Evolutionary conservation across 495 filamentous ascomycete genomes (phyloP), one percentile per base, ranked within the genome.

Genomic region (Bacidia gigantensis): DNA sequence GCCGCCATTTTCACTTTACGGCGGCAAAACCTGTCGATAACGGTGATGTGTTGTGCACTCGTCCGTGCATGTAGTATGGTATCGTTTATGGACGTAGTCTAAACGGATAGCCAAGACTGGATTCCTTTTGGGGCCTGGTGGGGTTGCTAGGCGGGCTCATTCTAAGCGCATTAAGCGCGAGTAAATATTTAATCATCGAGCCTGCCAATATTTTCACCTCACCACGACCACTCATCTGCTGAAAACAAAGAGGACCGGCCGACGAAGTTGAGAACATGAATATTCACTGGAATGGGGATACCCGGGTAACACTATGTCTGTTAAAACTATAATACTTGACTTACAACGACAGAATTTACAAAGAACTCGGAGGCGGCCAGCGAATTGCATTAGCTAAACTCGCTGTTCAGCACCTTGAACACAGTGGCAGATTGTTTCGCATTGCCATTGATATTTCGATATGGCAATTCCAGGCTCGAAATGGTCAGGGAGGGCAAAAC

Each of bases 391-490:
- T 99, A 9, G 81, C 87, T 12, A 93, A 87, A 60, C 73, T 96
- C 47, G 83, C 89, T 25, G 73, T 87, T 35, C 73, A 84, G 17
- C 81, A 86, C 51, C 74, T 89, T 53, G 81, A 88, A 56, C 65
- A 76, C 26, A 79, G 75, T 39, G 73, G 77, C 21, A 76, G 82
- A 3, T 88, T 92, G 0, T 71, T 97, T 5, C 81, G 89, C 12
- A 72, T 99, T 24, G 93, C 93, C 18, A 86, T 99, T 47, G 93
- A 99, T 63, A 84, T 92, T 54, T 88, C 88, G 0, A 96, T 99
- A 64, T 99, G 93, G 93, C 82, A 95, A 21, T 97, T 95, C 60
- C 92, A 99, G 60, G 81, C 83, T 7, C 89, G 93, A 57, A 81
- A 87, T 7, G 82, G 85, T 17, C 78, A 83, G 65, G 89, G 92